Base-by-base conservation (phyloP, 73 alveolate species). In the Symbiodinium natans region DNA sequence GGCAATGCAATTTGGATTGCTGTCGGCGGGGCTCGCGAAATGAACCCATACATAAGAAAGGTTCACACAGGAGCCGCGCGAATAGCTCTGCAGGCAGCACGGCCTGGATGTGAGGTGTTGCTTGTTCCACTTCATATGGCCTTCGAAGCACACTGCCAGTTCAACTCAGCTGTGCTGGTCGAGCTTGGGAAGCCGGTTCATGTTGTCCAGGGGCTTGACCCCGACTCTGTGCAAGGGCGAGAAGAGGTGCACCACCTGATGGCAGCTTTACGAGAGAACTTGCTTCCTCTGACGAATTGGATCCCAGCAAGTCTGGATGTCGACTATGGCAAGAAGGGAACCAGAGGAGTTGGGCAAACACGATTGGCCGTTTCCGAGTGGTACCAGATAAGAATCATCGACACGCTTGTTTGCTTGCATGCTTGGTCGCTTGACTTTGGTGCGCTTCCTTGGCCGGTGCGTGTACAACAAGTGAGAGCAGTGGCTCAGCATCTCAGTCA, bases 51-150 rank as follows among this genome's bases (percentile, higher is more conserved):
- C 54, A 90, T 90, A 5, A 88, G 97, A 19, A 56, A 86, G 84
- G 88, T 90, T 34, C 97, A 90, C 54, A 90, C 97, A 3, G 97
- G 97, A 29, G 89, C 97, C 1, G 97, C 39, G 52, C 87, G 97
- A 29, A 68, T 90, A 5, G 97, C 89, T 42, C 25, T 90, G 88
- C 97, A 90, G 84, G 84, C 84, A 9, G 84, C 84, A 9, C 23
- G 41, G 41, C 23, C 29, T 15, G 84, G 41, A 15, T 34, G 11
- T 74, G 43, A n/a, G 31, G 84, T 74, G 27, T 2, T 74, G 43
- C 29, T 74, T 19, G 84, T 34, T 33, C 97, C 97, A 2, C 36
- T 90, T 42, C 97, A 90, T 42, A 21, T 90, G n/a, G 74, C 89
- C 54, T 90, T 90, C 42, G 97, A 90, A 40, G 97, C 83, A 10